Conservation (phyloP, 176 grass and related monocot species). For the Aechmea fasciata region DNA sequence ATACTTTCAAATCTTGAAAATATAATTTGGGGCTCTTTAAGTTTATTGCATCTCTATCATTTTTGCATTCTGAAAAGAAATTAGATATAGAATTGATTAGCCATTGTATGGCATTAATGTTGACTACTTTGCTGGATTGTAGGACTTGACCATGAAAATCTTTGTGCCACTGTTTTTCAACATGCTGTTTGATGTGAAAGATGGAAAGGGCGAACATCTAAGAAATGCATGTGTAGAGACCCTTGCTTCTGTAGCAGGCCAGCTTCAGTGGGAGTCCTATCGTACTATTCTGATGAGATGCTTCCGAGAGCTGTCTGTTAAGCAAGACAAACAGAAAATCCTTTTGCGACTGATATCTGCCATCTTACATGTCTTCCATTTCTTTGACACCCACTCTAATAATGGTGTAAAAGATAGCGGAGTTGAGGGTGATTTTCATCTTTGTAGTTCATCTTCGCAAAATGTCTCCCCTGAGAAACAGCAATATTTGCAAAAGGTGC, state of each 20-base stretch:
- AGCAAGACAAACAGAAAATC: slow-evolving; percentile 74
- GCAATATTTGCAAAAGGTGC: slow-evolving; percentile 62
- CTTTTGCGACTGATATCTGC: slow-evolving; percentile 74
- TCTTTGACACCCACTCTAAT: not conserved
- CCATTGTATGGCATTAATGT: not conserved
- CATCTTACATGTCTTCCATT: slow-evolving; percentile 73
- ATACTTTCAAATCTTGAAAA: too few species aligned
- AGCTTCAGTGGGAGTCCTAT: slow-evolving; percentile 85
- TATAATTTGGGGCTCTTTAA: too few species aligned
- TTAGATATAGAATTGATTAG: not conserved
- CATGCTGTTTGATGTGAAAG: slow-evolving; percentile 78
- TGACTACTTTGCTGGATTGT: slow-evolving; percentile 29
- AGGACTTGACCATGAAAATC: slow-evolving; percentile 72
- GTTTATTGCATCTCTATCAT: too few species aligned
- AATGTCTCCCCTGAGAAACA: slow-evolving; percentile 43
- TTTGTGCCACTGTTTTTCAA: slow-evolving; percentile 93
- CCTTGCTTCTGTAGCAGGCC: slow-evolving; percentile 55
- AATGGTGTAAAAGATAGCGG: not conserved
- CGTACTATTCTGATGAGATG: slow-evolving; percentile 62
- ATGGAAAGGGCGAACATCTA: slow-evolving; percentile 75
- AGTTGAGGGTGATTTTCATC: slow-evolving; percentile 20
- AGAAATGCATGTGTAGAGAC: slow-evolving; percentile 80
- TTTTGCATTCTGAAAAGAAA: too few species aligned
- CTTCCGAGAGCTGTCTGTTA: slow-evolving; percentile 58
- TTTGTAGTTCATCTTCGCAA: slow-evolving; percentile 27